These are phyloP conservation scores for Primulina tabacum DNA, from an alignment of 257 asterid genomes.

Conservation along the genomic window DNA sequence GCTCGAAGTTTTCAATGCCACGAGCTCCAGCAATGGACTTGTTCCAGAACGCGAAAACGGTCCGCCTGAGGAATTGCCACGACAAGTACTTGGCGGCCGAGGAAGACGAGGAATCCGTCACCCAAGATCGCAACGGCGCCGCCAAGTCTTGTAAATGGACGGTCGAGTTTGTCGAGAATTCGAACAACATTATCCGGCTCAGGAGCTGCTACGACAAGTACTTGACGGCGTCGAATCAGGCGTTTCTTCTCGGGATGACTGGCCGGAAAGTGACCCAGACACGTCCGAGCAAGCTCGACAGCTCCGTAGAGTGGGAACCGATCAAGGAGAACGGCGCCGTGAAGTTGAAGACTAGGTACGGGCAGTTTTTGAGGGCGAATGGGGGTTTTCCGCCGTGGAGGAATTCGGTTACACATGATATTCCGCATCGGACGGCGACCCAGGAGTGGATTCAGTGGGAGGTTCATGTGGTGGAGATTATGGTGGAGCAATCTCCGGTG, in stretches of 20 bases:
- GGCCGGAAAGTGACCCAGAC: constrained; percentile 75
- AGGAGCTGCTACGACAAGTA: constrained; percentile 63
- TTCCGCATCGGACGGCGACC: constrained; percentile 75
- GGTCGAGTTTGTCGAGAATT: constrained; percentile 47
- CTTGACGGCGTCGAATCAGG: constrained; percentile 61
- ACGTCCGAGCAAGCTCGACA: constrained; percentile 60
- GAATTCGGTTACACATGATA: constrained; percentile 85
- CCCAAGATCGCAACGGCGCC: constrained; percentile 54
- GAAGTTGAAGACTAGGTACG: constrained; percentile 83
- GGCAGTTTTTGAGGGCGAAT: constrained; percentile 77
- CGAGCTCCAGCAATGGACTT: constrained; percentile 59
- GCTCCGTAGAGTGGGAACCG: constrained; percentile 97
- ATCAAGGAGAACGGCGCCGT: constrained; percentile 58
- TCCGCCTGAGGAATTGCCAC: constrained; percentile 58
- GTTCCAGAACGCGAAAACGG: constrained; percentile 56
- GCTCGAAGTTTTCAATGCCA: constrained; percentile 13
- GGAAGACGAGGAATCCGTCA: constrained; percentile 67
- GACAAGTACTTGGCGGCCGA: constrained; percentile 62
- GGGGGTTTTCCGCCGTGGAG: constrained; percentile 96
- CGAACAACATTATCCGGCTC: constrained; percentile 48
- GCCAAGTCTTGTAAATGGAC: constrained; percentile 54
- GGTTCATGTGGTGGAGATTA: constrained; percentile 65
- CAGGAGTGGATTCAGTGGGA: constrained; percentile 90
- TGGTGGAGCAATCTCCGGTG: constrained; percentile 38
- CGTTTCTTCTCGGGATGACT: constrained; percentile 75